phyloP scores from a whole-genome alignment of 495 filamentous ascomycete species.

The Cudoniella acicularis region DNA sequence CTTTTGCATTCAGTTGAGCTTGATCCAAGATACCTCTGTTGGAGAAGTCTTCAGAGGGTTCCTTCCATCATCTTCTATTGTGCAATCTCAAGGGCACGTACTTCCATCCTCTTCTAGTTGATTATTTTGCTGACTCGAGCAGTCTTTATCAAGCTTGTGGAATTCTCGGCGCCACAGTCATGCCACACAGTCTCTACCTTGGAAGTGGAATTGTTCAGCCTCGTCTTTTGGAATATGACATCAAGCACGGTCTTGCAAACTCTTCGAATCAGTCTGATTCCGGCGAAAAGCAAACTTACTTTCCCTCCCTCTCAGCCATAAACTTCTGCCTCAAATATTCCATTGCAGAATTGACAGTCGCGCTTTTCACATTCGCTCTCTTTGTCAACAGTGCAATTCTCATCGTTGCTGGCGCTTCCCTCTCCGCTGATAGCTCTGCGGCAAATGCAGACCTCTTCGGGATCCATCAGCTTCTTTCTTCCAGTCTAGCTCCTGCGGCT shows the following conservation, averaged over 20 bases:
- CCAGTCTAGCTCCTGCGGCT: slow-evolving; percentile 63
- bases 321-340: slow-evolving; percentile 76
- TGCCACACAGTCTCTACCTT: slow-evolving; percentile 88
- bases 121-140: slow-evolving; percentile 19
- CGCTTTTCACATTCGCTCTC: slow-evolving; percentile 88
- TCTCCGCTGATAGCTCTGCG: slow-evolving; percentile 56
- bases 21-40: slow-evolving; percentile 64
- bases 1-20: slow-evolving; percentile 83
- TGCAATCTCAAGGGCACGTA: slow-evolving; percentile 63
- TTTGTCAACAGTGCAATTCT: slow-evolving; percentile 92
- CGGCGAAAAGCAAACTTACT: slow-evolving; percentile 56
- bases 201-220: slow-evolving; percentile 87
- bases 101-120: no score
- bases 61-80: slow-evolving; percentile 70
- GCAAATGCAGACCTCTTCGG: slow-evolving; percentile 72
- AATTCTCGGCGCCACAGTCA: slow-evolving; percentile 89
- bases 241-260: slow-evolving; percentile 52
- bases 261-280: slow-evolving; percentile 4
- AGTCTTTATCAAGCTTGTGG: slow-evolving; percentile 88
- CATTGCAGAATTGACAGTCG: slow-evolving; percentile 67
- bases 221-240: slow-evolving; percentile 76
- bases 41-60: slow-evolving; percentile 84
- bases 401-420: slow-evolving; percentile 78
- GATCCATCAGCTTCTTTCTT: slow-evolving; percentile 73
- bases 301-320: slow-evolving; percentile 75